Base-by-base conservation (phyloP, 108 stramenopile species). In the Chaetoceros muelleri region DNA sequence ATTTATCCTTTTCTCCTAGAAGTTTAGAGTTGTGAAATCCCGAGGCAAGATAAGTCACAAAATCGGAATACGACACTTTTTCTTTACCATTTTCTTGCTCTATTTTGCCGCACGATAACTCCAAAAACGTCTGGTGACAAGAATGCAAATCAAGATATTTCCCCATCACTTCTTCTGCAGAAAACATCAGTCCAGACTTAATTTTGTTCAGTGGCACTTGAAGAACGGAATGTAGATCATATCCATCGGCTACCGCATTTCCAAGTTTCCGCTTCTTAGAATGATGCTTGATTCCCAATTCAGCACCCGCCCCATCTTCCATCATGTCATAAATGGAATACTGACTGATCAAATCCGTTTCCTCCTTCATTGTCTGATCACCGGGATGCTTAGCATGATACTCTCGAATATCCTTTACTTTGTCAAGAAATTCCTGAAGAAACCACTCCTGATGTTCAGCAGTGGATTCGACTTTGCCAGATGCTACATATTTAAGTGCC, bases 181-280 rank as follows among this genome's bases (percentile, higher is more conserved):
- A 53, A 62, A 67, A 85, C 22, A 65, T 0, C 17, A 25, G 27
- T n/a, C 28, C 8, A 1, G 70, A 66, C 18, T 58, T 53, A 34
- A 82, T 60, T n/a, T 59, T 58, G 23, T 60, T 49, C n/a, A 79
- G 60, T 30, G 62, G 67, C 44, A 64, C 66, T 18, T 55, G 28
- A 18, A 86, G 29, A 18, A 72, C 48, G 7, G 81, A 79, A 0
- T 77, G 73, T 46, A 87, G 61, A 64, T 92, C 90, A 50, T 83
- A 92, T 31, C 90, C 90, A 72, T 92, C 85, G 28, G 82, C 81
- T 3, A 65, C 45, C 17, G 85, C 83, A 70, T 82, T 71, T 24
- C 85, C 85, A 13, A 76, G 44, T 60, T 75, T 69, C 26, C 80
- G 73, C 48, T 86, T 90, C 46, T 67, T 58, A 28, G 46, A 20